phyloP scores from a whole-genome alignment of 768 basidiomycete species.

The Lentinula guzmanii region DNA sequence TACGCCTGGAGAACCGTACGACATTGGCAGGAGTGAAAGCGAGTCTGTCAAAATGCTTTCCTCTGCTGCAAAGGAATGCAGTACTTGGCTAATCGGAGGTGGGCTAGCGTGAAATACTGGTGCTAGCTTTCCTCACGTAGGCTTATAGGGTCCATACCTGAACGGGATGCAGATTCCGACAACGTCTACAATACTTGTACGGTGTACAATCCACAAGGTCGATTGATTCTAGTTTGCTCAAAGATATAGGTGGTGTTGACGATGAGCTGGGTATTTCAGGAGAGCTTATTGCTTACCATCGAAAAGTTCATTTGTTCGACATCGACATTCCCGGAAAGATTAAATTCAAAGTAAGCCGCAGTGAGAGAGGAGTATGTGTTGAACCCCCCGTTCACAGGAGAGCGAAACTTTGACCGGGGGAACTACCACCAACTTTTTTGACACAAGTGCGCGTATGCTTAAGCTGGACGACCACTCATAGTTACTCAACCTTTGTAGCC shows the following conservation, averaged over 20 bases:
- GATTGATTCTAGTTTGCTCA: slow-evolving; percentile 7
- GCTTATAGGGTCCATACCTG: slow-evolving; percentile 85
- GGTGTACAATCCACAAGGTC: slow-evolving; percentile 80
- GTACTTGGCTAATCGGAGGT: slow-evolving; percentile 94
- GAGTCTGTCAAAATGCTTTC: slow-evolving; percentile 83
- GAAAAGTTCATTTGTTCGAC: slow-evolving; percentile 96
- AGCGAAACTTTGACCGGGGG: slow-evolving; percentile 85
- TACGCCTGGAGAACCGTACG: slow-evolving; percentile 50
- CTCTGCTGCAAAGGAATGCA: slow-evolving; percentile 67
- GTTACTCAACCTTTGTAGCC: slow-evolving; percentile 38
- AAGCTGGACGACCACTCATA: background rate
- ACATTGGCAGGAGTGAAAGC: slow-evolving; percentile 49
- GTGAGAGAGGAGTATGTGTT: background rate
- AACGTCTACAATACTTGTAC: slow-evolving; percentile 92
- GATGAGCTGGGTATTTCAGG: slow-evolving; percentile 36
- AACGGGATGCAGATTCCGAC: slow-evolving; percentile 54
- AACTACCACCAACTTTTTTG: slow-evolving; percentile 66
- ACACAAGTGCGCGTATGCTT: slow-evolving; percentile 57
- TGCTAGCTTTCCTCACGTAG: background rate
- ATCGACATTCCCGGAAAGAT: slow-evolving; percentile 95
- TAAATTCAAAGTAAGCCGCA: slow-evolving; percentile 63
- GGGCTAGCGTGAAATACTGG: background rate
- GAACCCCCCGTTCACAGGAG: slow-evolving; percentile 45
- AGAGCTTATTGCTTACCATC: slow-evolving; percentile 79
- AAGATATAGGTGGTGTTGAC: background rate